Base-by-base conservation (phyloP, 2,329 filamentous ascomycete genomes). In the Dothiorella sarmentorum region DNA sequence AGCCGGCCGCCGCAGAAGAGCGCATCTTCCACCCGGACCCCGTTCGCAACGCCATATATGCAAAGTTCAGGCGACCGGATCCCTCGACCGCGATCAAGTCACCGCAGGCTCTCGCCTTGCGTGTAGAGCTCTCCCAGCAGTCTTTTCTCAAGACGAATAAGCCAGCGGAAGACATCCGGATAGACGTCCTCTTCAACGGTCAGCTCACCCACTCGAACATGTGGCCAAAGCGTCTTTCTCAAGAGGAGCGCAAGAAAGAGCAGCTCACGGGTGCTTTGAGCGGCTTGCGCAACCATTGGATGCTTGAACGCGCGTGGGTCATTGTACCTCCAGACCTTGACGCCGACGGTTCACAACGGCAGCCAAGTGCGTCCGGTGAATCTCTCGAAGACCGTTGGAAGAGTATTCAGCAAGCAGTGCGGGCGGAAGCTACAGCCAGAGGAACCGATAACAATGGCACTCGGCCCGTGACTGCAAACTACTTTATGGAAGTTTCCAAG, bases 101-200 rank as follows among this genome's bases (percentile, higher is more conserved):
- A 6, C 64, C 61, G 18, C 63, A 67, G 56, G 69, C 66, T 6
- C 68, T 73, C 15, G 58, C 63, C 2, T 62, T 73, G 1, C 68
- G 72, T 27, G 62, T 73, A 37, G 61, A 66, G 11, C 62, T 75
- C 13, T 67, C 64, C 6, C 61, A 69, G 7, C 66, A 69, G 52
- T 63, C 71, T 20, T 58, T 58, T 18, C 62, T 68, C 11, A 51
- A 53, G 17, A 45, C 57, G 33, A 61, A 55, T 10, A 22, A 31
- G 15, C 63, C 58, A 22, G 2, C 17, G n/a, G 67, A 68, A 18
- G 71, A 76, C 31, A 60, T 80, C 52, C 78, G 77, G 63, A 70
- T 79, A 42, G 77, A 80, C n/a, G 71, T 80, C 3, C 75, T 77
- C 62, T 68, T 78, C 64, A 80, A 80, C 57, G 78, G 78, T 35